Base-by-base conservation (phyloP, 768 basidiomycete species). In the Rossbeevera mucosa region DNA sequence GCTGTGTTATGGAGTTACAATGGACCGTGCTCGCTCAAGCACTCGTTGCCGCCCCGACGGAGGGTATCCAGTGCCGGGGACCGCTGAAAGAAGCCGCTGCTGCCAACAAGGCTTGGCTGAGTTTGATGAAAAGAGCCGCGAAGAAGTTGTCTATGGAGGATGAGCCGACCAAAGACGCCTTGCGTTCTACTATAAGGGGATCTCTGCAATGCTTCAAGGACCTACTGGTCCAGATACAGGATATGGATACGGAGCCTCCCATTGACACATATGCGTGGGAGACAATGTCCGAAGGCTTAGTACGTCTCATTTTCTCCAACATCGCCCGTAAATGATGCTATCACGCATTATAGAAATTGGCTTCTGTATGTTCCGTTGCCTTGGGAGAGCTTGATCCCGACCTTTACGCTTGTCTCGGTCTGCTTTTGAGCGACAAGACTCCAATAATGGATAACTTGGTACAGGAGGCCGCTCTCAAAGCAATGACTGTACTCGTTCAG, bases 241-340 rank as follows among this genome's bases (percentile, higher is more conserved):
- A 86, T 55, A 83, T 93, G 82, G 89, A 91, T 13, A 72, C 75
- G 4, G 86, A 90, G 53, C 91, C 88, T 12, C 78, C 86, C 0
- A 61, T 85, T 29, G 91, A 94, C 64, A 89, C 87, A n/a, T 94
- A 92, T 68, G 83, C 88, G 47, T 93, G 86, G 85, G 91, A 94
- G 64, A 93, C 91, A 0, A 85, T 94, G 84, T 89, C 91, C 9
- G 91, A 94, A 64, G 88, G 87, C 58, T 68, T 94, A 77, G 91
- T 91, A 59, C 44, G 81, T 69, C 36, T 41, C 20, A 46, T 22
- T 50, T 48, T 11, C 21, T 21, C 18, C 4, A 20, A 43, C 28
- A 12, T n/a, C 33, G 14, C 29, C n/a, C 42, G 36, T 50, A 31
- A 6, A 44, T 46, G 21, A 18, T 25, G 16, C 52, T 47, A 50